These are phyloP conservation scores for Sistotremastrum niveocremeum DNA, from an alignment of 768 basidiomycete species.

Conservation along the genomic window DNA sequence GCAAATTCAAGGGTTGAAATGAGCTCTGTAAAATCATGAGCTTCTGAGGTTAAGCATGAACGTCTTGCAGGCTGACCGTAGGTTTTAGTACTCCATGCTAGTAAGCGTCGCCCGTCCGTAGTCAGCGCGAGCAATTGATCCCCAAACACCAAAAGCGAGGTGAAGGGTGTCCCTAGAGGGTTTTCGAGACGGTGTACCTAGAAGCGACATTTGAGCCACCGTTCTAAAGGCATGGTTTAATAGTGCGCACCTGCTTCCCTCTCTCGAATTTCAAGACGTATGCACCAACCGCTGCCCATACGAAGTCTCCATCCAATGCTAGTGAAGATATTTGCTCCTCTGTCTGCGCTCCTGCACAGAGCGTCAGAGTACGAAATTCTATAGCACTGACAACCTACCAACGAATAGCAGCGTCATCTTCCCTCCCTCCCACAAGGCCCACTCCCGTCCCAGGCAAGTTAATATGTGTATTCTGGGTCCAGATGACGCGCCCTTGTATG, in stretches of 20 bases:
- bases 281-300: conserved; percentile 67
- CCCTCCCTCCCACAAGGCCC: conserved; percentile 94
- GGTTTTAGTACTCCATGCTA: conserved; percentile 58
- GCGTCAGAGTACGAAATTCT: not conserved
- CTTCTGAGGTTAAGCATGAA: conserved; percentile 1
- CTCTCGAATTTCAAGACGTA: conserved; percentile 66
- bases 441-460: conserved; percentile 77
- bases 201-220: conserved; percentile 4
- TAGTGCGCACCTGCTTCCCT: conserved; percentile 50
- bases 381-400: conserved; percentile 39
- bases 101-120: conserved; percentile 62
- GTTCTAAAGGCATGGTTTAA: not conserved
- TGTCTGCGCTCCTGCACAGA: conserved; percentile 62
- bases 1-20: conserved; percentile 68
- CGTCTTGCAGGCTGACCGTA: conserved; percentile 32
- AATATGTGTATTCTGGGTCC: conserved; percentile 75
- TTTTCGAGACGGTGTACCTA: conserved; percentile 50
- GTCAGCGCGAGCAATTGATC: conserved; percentile 66
- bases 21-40: conserved; percentile 30
- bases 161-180: conserved; percentile 45
- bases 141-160: conserved; percentile 68
- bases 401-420: conserved; percentile 90
- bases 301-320: conserved; percentile 71
- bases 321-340: conserved; percentile 60
- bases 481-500: conserved; percentile 71